Percentiles rank a stretch among this genome's conserved stretches.
These are phyloP conservation scores for Aspergillus hortae DNA, from an alignment of 2,329 filamentous ascomycete genomes.

Conservation along the genomic window DNA sequence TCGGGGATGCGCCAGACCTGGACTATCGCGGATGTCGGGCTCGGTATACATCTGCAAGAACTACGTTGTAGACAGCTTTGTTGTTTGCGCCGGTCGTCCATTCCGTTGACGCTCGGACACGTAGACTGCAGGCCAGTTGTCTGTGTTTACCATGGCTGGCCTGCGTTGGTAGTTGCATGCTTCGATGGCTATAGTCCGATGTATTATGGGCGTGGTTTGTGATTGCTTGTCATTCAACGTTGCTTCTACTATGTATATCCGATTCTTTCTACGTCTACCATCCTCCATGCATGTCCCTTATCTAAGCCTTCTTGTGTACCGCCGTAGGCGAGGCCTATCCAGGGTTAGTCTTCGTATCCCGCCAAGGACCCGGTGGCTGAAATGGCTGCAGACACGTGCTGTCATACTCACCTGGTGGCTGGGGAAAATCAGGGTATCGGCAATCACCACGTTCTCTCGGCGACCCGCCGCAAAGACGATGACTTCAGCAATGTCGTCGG, in stretches of 20 bases:
- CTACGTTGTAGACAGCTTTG: too few relatives aligned
- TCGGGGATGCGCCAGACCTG: too few relatives aligned
- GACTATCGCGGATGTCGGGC: too few relatives aligned
- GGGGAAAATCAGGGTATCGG: slow-evolving; percentile 82
- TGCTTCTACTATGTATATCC: background rate
- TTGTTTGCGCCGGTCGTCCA: too few relatives aligned
- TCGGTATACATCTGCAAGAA: too few relatives aligned
- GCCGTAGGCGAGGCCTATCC: slow-evolving; percentile 11
- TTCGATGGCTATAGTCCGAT: too few relatives aligned
- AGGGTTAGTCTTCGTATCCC: background rate
- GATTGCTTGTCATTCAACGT: background rate
- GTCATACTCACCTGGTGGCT: slow-evolving; percentile 71
- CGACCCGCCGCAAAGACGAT: slow-evolving; percentile 81
- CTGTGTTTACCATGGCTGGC: too few relatives aligned
- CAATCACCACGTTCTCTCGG: slow-evolving; percentile 85
- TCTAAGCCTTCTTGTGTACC: background rate
- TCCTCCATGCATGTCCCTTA: background rate
- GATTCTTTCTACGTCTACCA: background rate
- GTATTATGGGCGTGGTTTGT: background rate
- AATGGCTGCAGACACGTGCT: background rate
- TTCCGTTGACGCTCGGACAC: too few relatives aligned
- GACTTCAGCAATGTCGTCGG: slow-evolving; percentile 86
- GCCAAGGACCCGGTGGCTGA: background rate
- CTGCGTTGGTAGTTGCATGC: too few relatives aligned
- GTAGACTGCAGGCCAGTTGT: too few relatives aligned